Evolutionary conservation across 495 filamentous ascomycete species (phyloP).

Genomic region (Tricharina praecox): DNA sequence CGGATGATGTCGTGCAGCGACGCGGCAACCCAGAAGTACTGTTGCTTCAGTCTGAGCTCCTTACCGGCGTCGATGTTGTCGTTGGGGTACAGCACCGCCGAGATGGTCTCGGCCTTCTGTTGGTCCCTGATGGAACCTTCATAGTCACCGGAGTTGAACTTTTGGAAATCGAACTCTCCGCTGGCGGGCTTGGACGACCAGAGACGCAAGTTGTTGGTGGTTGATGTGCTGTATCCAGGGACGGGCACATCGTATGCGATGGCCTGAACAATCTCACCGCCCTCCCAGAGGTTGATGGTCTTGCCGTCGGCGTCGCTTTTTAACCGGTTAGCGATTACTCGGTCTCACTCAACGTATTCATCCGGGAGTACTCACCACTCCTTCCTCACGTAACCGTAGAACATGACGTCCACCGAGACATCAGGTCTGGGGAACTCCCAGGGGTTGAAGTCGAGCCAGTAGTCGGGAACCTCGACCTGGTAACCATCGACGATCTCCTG

Average conservation of each 20-base stretch:
- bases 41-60: slow-evolving; percentile 92
- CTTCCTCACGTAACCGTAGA: slow-evolving; percentile 71
- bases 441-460: slow-evolving; percentile 98
- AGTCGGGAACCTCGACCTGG: slow-evolving; percentile 93
- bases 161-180: slow-evolving; percentile 97
- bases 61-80: slow-evolving; percentile 94
- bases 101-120: slow-evolving; percentile 92
- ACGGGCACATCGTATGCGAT: slow-evolving; percentile 93
- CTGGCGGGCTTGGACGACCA: slow-evolving; percentile 96
- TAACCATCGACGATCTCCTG: slow-evolving; percentile 97
- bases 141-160: slow-evolving; percentile 97
- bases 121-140: slow-evolving; percentile 93
- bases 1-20: slow-evolving; percentile 91
- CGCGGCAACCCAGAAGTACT: slow-evolving; percentile 99
- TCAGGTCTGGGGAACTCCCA: slow-evolving; percentile 97
- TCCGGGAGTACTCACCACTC: slow-evolving; percentile 32
- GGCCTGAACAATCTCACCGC: slow-evolving; percentile 80
- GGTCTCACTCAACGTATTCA: too few species aligned
- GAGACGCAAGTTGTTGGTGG: slow-evolving; percentile 86
- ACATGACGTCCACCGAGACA: slow-evolving; percentile 87
- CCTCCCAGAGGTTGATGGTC: slow-evolving; percentile 58
- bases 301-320: slow-evolving; percentile 58
- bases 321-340: not conserved
- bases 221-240: slow-evolving; percentile 73
- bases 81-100: slow-evolving; percentile 91